Evolutionary conservation across 1,284 basidiomycete genomes (phyloP).

Genomic region (Hymenochaete sp.): DNA sequence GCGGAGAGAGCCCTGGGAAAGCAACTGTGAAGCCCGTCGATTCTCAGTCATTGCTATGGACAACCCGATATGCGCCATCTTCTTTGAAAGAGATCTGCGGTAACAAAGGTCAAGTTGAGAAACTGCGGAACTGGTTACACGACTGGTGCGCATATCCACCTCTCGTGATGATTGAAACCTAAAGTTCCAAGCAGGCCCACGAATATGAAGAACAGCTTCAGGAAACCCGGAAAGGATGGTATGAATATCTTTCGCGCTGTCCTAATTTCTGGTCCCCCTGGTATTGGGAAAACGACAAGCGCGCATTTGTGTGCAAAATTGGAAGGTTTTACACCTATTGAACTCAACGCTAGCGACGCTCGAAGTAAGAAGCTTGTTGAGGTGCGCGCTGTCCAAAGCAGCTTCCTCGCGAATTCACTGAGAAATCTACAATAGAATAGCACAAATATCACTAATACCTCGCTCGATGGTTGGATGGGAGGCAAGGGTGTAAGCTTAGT

Average conservation of each 20-base stretch:
- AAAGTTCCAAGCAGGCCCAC: constrained; percentile 46
- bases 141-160: constrained; percentile 57
- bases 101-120: constrained; percentile 88
- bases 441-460: constrained; percentile 82
- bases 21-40: constrained; percentile 26
- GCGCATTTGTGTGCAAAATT: constrained; percentile 88
- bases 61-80: constrained; percentile 88
- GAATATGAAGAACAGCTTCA: constrained; percentile 71
- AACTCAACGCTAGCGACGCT: constrained; percentile 93
- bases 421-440: constrained; percentile 46
- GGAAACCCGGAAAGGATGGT: constrained; percentile 88
- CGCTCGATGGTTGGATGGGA: constrained; percentile 81
- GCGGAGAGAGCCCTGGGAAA: constrained; percentile 11
- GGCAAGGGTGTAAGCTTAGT: constrained; percentile 41
- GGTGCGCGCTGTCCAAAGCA: constrained; percentile 32
- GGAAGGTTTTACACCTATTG: constrained; percentile 86
- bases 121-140: constrained; percentile 78
- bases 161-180: background rate
- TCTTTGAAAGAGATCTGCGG: constrained; percentile 88
- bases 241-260: constrained; percentile 85
- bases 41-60: constrained; percentile 69
- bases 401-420: background rate
- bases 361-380: constrained; percentile 96
- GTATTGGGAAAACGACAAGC: constrained; percentile 96
- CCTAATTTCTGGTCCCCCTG: constrained; percentile 88